phyloP scores from a whole-genome alignment of 2,329 filamentous ascomycete genomes.

The Pseudocercospora pini-densiflorae region DNA sequence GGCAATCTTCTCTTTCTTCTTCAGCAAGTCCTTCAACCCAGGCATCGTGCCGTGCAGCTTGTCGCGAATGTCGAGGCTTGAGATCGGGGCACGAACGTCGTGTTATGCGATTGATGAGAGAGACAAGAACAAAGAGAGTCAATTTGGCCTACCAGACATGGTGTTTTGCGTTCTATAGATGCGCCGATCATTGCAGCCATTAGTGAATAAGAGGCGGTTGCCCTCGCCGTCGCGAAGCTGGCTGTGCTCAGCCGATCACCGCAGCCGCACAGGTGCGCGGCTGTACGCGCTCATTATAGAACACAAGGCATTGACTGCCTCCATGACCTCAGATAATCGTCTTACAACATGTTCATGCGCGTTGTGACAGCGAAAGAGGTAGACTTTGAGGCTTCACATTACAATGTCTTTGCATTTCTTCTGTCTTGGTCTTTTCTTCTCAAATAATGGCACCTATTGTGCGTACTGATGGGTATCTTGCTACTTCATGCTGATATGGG shows the following conservation, averaged over 20 bases:
- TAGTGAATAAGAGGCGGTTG: neutral
- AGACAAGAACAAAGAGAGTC: slow-evolving; percentile 2
- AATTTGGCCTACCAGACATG: neutral
- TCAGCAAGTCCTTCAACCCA: slow-evolving; percentile 64
- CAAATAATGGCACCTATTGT: neutral
- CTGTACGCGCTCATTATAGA: slow-evolving; percentile 6
- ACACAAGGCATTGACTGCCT: slow-evolving; percentile 1
- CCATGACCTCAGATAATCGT: neutral
- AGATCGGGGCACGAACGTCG: neutral
- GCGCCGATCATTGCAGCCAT: neutral
- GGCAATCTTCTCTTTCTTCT: slow-evolving; percentile 63
- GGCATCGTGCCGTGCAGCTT: slow-evolving; percentile 46
- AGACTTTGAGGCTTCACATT: neutral
- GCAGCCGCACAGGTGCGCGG: neutral
- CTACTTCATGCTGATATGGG: slow-evolving; percentile 1
- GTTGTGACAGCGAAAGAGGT: neutral
- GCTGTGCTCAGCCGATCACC: slow-evolving; percentile 3
- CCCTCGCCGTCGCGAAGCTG: neutral
- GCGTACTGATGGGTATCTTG: slow-evolving; percentile 16
- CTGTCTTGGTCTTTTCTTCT: slow-evolving; percentile 9
- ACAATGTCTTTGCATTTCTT: slow-evolving; percentile 6
- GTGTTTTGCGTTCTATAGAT: neutral
- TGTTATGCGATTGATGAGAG: neutral
- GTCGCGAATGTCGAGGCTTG: neutral
- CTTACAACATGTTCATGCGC: neutral